phyloP scores from a whole-genome alignment of 1,284 basidiomycete species.

The Irpex sp. region DNA sequence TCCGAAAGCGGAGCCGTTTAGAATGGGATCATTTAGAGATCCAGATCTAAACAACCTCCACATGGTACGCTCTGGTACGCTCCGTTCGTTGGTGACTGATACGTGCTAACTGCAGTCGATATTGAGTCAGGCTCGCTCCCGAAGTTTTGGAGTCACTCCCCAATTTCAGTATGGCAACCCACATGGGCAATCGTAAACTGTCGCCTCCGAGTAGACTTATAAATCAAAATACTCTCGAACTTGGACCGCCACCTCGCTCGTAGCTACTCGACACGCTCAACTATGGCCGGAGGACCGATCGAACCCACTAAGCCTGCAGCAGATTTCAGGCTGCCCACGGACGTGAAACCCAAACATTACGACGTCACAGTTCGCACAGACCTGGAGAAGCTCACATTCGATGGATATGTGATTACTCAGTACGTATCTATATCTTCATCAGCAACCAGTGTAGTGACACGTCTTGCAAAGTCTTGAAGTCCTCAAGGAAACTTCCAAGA shows the following conservation, averaged over 20 bases:
- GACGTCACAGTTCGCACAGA: conserved; percentile 84
- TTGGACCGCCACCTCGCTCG: neutral
- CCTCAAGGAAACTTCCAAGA: conserved; percentile 55
- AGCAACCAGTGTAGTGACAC: conserved; percentile 6
- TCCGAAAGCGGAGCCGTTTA: too few species aligned
- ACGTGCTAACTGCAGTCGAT: too few species aligned
- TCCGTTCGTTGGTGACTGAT: too few species aligned
- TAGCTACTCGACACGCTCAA: conserved; percentile 9
- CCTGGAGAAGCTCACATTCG: conserved; percentile 69
- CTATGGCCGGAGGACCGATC: conserved; percentile 2
- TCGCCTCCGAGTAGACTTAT: neutral
- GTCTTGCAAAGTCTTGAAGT: conserved; percentile 61
- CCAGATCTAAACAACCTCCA: too few species aligned
- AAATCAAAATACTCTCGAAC: neutral
- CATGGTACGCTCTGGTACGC: too few species aligned
- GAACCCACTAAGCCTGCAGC: conserved; percentile 18
- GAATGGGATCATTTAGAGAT: too few species aligned
- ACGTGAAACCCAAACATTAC: conserved; percentile 80
- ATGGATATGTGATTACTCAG: conserved; percentile 78
- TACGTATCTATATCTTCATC: conserved; percentile 28
- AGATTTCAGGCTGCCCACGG: conserved; percentile 73
- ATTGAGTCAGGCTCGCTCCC: too few species aligned
- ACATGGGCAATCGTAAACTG: neutral
- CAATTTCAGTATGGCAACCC: neutral
- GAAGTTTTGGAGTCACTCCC: too few species aligned